Base-by-base conservation (phyloP, 139 green algal species). In the Haematococcus sp. region DNA sequence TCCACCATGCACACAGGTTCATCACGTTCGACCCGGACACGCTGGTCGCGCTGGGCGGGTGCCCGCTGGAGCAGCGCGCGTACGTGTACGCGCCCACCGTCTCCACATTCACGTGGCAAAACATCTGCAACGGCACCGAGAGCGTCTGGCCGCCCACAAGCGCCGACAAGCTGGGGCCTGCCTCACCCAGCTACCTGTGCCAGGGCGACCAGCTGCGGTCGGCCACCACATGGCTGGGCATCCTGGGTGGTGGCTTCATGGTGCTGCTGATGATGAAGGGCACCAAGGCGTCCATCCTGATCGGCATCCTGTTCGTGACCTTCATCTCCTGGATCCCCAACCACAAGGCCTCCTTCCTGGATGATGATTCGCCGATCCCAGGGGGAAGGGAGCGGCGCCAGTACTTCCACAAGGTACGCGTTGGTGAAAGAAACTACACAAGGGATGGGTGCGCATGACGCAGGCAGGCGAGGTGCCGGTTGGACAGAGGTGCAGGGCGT, bases 261-360 rank as follows among this genome's bases (percentile, higher is more conserved):
- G 73, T 84, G 27, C 71, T 90, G 33, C 76, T 91, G 49, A 86
- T 91, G 51, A 72, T 72, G 66, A 27, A 49, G 61, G 73, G 85
- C 32, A 74, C 92, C 71, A 87, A 86, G 75, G 91, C 83, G 4
- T 76, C 88, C 20, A 85, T 94, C 75, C 88, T 94, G 44, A 72
- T 86, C 11, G 91, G 90, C 61, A 91, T 97, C 66, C 73, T 89
- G 34, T 94, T 94, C 74, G 83, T 90, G 4, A 97, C 92, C 33
- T 83, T 94, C 74, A 90, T 97, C 30, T 83, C 73, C n/a, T 97
- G 92, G 92, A 93, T 95, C 69, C 90, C 90, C 7, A 85, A 66
- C 61, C 61, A 68, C 31, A 22, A n/a, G 0, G 70, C 73, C 9
- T 86, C 86, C 23, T 93, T 91, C 82, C 83, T 94, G 51, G 85